These are phyloP conservation scores for Ambrosiella cleistominuta DNA, from an alignment of 2,329 filamentous ascomycete species.

Conservation along the genomic window DNA sequence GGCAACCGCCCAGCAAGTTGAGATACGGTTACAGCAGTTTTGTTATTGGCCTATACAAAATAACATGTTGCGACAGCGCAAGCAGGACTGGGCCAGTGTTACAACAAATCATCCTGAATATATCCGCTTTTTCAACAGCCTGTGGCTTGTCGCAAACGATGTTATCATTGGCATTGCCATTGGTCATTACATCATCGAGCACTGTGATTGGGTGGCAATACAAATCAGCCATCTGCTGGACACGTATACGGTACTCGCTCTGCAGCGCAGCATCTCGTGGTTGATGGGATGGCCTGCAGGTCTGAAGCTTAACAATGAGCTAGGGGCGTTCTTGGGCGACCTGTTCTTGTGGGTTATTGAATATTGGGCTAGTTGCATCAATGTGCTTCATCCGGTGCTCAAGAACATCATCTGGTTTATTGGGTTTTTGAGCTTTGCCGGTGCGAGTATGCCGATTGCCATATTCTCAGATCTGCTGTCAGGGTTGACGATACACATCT, in stretches of 20 bases:
- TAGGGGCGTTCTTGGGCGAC: constrained; percentile 86
- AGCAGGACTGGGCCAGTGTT: constrained; percentile 87
- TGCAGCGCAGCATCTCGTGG: constrained; percentile 83
- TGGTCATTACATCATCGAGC: constrained; percentile 93
- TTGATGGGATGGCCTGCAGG: constrained; percentile 91
- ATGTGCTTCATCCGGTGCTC: constrained; percentile 59
- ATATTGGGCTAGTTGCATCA: constrained; percentile 80
- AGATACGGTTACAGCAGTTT: constrained; percentile 92
- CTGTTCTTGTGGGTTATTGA: constrained; percentile 97
- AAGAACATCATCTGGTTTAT: constrained; percentile 81
- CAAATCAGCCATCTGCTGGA: constrained; percentile 61
- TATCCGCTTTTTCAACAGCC: constrained; percentile 95
- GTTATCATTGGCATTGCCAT: constrained; percentile 95
- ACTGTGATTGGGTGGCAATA: constrained; percentile 65
- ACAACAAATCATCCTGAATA: constrained; percentile 94
- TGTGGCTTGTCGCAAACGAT: constrained; percentile 97
- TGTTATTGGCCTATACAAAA: constrained; percentile 99
- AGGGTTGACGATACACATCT: constrained; percentile 83
- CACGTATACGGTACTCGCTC: constrained; percentile 71
- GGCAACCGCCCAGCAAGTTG: constrained; percentile 89
- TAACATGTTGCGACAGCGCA: constrained; percentile 70
- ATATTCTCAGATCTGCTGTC: constrained; percentile 89
- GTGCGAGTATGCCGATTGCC: constrained; percentile 91
- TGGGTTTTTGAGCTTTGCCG: constrained; percentile 85
- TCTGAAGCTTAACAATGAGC: constrained; percentile 82